These are phyloP conservation scores for Jamesozyma lodderae DNA, from an alignment of 805 yeast species.

Conservation along the genomic window DNA sequence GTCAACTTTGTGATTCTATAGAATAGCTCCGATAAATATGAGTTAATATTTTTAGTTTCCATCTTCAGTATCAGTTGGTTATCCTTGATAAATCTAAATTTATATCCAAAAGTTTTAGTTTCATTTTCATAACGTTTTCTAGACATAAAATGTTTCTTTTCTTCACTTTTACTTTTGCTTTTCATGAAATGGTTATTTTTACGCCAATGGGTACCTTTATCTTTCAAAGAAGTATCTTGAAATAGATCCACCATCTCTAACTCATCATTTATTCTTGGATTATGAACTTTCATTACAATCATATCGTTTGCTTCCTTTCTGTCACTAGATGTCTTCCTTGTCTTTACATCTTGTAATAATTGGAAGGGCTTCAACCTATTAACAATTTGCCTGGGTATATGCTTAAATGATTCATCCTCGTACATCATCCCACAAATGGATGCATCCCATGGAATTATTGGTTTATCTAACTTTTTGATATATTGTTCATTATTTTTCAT, in stretches of 20 bases:
- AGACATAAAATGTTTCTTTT: constrained; percentile 5
- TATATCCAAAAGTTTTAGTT: constrained; percentile 11
- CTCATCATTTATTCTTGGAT: constrained; percentile 26
- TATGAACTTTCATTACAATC: constrained; percentile 28
- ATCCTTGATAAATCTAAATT: constrained; percentile 22
- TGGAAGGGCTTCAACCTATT: constrained; percentile 31
- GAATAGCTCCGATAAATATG: constrained; percentile 19
- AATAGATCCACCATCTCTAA: constrained; percentile 21
- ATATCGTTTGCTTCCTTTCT: constrained; percentile 51
- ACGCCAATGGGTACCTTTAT: background rate
- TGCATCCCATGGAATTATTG: constrained; percentile 34
- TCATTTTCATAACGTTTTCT: constrained; percentile 14
- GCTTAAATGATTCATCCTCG: constrained; percentile 28
- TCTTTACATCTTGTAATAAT: constrained; percentile 37
- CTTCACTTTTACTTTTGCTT: background rate
- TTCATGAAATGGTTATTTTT: background rate
- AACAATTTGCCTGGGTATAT: constrained; percentile 33
- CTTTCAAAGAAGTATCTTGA: background rate
- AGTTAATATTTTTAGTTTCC: constrained; percentile 16
- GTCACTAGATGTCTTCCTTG: constrained; percentile 22
- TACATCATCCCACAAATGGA: constrained; percentile 31
- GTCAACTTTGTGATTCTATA: constrained; percentile 17
- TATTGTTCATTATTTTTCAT: background rate
- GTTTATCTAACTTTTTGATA: constrained; percentile 14
- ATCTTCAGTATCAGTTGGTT: constrained; percentile 19